Percentiles rank a stretch among this genome's conserved stretches.
Conservation (phyloP, 163 green algal genomes). For the Scenedesmus sp. region DNA sequence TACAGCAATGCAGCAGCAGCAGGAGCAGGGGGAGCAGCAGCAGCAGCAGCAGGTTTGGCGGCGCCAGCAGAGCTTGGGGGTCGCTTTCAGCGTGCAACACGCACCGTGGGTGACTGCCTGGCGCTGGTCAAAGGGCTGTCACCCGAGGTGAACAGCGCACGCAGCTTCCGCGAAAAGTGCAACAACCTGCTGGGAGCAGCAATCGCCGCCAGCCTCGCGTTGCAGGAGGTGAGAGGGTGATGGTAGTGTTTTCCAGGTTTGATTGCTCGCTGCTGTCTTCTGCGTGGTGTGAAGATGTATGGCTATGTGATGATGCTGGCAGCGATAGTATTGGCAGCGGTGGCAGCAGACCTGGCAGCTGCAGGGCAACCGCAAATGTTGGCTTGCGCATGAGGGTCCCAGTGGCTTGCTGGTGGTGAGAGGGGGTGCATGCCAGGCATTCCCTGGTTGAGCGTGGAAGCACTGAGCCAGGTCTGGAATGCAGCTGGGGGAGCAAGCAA, state of each 20-base stretch:
- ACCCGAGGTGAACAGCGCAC: slow-evolving; percentile 31
- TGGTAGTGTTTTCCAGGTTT: too few relatives aligned
- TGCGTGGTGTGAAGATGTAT: not conserved
- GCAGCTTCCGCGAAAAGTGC: slow-evolving; percentile 45
- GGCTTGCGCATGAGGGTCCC: too few relatives aligned
- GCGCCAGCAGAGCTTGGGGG: not conserved
- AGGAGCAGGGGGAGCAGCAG: not conserved
- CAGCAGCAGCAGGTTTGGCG: not conserved
- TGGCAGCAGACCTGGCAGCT: not conserved
- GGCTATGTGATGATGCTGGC: not conserved
- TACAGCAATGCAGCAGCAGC: not conserved
- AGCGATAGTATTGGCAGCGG: not conserved
- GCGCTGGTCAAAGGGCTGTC: slow-evolving; percentile 10
- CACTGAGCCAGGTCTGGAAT: too few relatives aligned
- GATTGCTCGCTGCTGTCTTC: too few relatives aligned
- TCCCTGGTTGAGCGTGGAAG: too few relatives aligned
- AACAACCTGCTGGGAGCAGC: slow-evolving; percentile 39
- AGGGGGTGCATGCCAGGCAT: too few relatives aligned
- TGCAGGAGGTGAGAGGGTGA: slow-evolving; percentile 49
- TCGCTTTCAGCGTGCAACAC: slow-evolving; percentile 34
- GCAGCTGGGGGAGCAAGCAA: too few relatives aligned
- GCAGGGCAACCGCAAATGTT: not conserved
- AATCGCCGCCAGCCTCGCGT: slow-evolving; percentile 26
- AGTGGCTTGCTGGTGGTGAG: too few relatives aligned
- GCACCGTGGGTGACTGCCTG: slow-evolving; percentile 26